A percentile compares a stretch with the other conserved stretches of the same genome.
Evolutionary conservation across 2,329 filamentous ascomycete species (phyloP).

Genomic region (Pseudogymnoascus sp.): DNA sequence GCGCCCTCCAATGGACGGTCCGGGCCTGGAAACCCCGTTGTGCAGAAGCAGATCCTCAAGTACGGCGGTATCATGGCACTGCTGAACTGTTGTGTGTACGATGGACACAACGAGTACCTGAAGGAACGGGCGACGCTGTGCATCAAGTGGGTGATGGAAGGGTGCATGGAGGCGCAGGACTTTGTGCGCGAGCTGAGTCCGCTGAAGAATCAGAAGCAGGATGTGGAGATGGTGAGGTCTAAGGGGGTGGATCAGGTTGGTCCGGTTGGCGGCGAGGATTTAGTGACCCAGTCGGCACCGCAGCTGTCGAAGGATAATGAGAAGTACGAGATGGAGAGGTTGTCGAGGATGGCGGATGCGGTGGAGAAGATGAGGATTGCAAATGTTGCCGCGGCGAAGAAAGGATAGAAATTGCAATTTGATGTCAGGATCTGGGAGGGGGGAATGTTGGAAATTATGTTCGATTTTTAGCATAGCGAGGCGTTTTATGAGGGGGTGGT

Average conservation of each 20-base stretch:
- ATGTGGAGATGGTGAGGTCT: slow-evolving; percentile 6
- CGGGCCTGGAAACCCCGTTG: slow-evolving; percentile 60
- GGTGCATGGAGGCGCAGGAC: slow-evolving; percentile 64
- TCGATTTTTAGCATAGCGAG: slow-evolving; percentile 3
- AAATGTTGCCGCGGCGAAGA: neutral
- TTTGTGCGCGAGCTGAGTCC: slow-evolving; percentile 52
- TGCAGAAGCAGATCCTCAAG: slow-evolving; percentile 80
- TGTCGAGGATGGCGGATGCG: slow-evolving; percentile 6
- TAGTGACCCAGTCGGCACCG: neutral
- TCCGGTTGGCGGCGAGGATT: neutral
- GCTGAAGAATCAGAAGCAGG: slow-evolving; percentile 8
- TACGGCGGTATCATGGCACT: slow-evolving; percentile 82
- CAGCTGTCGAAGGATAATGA: neutral
- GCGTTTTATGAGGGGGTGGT: neutral
- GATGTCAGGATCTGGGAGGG: neutral
- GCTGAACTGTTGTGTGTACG: slow-evolving; percentile 82
- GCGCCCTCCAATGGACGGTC: slow-evolving; percentile 65
- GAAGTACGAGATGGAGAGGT: neutral
- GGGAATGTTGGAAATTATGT: neutral
- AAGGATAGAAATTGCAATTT: neutral
- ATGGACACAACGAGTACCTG: slow-evolving; percentile 90
- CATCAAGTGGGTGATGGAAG: slow-evolving; percentile 74
- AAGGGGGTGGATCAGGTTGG: neutral
- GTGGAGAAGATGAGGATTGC: slow-evolving; percentile 9
- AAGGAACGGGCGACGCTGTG: slow-evolving; percentile 86